Evolutionary conservation across 345 rosid genomes (phyloP).

Genomic region (Rubroshorea leprosula): DNA sequence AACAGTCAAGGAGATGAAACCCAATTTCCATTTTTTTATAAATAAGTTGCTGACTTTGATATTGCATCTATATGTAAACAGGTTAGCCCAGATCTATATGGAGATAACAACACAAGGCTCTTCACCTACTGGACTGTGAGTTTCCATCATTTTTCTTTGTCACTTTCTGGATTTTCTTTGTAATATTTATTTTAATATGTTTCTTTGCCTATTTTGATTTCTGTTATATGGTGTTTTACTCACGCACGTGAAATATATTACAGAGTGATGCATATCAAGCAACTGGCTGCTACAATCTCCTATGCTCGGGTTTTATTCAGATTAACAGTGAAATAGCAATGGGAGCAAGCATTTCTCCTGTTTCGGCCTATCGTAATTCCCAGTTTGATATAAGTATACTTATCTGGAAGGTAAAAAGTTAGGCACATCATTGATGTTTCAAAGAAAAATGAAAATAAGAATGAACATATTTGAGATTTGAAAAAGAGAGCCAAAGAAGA

Average conservation of each 20-base stretch:
- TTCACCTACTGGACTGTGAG: constrained; percentile 99
- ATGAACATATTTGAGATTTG: not conserved
- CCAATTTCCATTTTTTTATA: not conserved
- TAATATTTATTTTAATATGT: not conserved
- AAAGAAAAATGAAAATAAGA: not conserved
- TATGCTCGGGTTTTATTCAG: constrained; percentile 71
- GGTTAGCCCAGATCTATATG: constrained; percentile 99
- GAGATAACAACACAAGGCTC: constrained; percentile 97
- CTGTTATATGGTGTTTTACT: not conserved
- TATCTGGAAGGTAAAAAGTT: constrained; percentile 70
- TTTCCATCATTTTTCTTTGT: constrained; percentile 12
- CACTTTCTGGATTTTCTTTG: not conserved
- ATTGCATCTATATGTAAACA: constrained; percentile 25
- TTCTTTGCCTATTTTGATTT: not conserved
- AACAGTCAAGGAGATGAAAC: not conserved
- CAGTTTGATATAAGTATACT: constrained; percentile 67
- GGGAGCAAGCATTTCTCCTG: constrained; percentile 74
- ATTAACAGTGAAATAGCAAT: constrained; percentile 69
- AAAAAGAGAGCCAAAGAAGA: not conserved
- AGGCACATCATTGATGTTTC: not conserved
- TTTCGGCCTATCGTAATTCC: constrained; percentile 43
- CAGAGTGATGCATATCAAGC: constrained; percentile 95
- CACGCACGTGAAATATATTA: not conserved
- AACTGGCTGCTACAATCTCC: constrained; percentile 77
- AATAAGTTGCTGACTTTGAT: constrained; percentile 4